A percentile compares a stretch with the other conserved stretches of the same genome.
Evolutionary conservation across 1,284 basidiomycete species (phyloP).

Genomic region (Cystobasidium pallidum): DNA sequence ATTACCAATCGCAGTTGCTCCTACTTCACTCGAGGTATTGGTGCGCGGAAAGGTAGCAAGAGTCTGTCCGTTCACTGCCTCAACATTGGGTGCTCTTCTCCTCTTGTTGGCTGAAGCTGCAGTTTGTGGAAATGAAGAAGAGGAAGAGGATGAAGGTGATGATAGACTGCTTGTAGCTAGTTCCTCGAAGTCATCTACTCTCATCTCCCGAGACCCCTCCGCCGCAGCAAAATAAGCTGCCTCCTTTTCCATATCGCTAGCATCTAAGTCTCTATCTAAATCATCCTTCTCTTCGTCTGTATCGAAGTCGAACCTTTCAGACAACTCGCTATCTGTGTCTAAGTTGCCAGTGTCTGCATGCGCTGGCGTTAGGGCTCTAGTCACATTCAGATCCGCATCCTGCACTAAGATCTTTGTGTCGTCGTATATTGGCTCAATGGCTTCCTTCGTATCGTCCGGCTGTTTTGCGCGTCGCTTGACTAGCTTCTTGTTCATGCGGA

Average conservation of each 20-base stretch:
- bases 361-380: not conserved
- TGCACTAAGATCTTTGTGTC: not conserved
- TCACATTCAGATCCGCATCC: not conserved
- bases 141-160: too few species aligned
- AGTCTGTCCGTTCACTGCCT: not conserved
- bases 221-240: conserved; percentile 30
- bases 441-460: not conserved
- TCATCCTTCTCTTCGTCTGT: conserved; percentile 18
- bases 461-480: conserved; percentile 6
- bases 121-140: not conserved
- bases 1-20: not conserved
- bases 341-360: not conserved
- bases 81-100: not conserved
- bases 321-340: conserved; percentile 14
- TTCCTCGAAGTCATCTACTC: not conserved
- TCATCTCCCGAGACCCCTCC: conserved; percentile 38
- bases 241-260: conserved; percentile 19
- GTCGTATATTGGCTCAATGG: not conserved
- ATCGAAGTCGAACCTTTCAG: conserved; percentile 31
- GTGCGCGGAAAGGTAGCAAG: not conserved
- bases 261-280: conserved; percentile 2
- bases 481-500: conserved; percentile 11
- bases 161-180: not conserved
- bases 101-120: not conserved
- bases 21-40: not conserved